Conservation (phyloP, 148 eudicot species). For the Amaranthus palmeri region DNA sequence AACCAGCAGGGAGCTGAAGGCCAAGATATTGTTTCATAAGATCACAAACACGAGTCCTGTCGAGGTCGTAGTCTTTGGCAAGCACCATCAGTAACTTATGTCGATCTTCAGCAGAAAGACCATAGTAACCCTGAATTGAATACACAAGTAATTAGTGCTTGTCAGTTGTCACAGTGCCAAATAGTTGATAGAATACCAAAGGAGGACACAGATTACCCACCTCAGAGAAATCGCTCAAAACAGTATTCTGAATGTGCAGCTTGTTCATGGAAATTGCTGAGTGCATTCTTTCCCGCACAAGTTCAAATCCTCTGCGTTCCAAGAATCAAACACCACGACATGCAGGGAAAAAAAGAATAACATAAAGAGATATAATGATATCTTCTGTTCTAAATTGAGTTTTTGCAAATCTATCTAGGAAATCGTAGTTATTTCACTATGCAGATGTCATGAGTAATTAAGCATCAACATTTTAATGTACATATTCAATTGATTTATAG, state of each 20-base stretch:
- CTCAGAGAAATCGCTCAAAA: constrained; percentile 67
- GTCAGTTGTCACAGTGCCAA: not conserved
- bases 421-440: too few species aligned
- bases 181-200: not conserved
- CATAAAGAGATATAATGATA: not conserved
- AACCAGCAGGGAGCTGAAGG: constrained; percentile 68
- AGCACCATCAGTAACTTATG: constrained; percentile 48
- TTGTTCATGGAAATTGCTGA: constrained; percentile 76
- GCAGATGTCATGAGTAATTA: too few species aligned
- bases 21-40: constrained; percentile 86
- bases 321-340: constrained; percentile 10
- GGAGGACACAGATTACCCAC: constrained; percentile 27
- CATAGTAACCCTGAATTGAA: constrained; percentile 57
- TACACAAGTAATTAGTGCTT: not conserved
- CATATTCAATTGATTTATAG: too few species aligned
- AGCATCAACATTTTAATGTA: too few species aligned
- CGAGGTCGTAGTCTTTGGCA: constrained; percentile 83
- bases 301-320: constrained; percentile 56
- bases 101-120: constrained; percentile 54
- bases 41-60: constrained; percentile 65
- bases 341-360: not conserved
- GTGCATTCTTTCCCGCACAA: constrained; percentile 66
- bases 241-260: constrained; percentile 63
- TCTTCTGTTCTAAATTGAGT: too few species aligned
- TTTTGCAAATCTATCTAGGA: too few species aligned